phyloP scores from a whole-genome alignment of 1,284 basidiomycete species.

The Retiboletus flavoniger region DNA sequence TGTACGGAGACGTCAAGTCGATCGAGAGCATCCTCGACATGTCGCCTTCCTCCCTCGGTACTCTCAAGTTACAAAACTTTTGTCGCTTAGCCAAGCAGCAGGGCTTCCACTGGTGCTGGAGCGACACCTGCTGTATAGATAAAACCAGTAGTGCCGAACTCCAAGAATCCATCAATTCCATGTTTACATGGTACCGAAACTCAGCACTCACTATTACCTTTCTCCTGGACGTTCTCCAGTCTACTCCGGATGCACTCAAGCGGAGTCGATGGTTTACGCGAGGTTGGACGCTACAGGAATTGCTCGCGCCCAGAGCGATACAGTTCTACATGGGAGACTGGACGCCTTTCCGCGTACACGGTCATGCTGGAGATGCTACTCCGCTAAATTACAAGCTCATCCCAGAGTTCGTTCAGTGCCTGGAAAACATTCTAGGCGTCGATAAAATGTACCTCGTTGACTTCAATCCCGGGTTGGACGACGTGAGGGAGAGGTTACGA shows the following conservation, averaged over 20 bases:
- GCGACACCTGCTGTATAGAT: conserved; percentile 32
- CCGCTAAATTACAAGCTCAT: conserved; percentile 20
- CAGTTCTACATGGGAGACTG: conserved; percentile 28
- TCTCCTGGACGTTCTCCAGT: conserved; percentile 22
- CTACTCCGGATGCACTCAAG: conserved; percentile 16
- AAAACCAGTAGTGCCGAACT: conserved; percentile 29
- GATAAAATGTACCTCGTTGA: conserved; percentile 19
- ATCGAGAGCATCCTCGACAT: conserved; percentile 19
- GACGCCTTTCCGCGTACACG: conserved; percentile 17
- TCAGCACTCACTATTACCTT: conserved; percentile 27
- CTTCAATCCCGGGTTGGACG: conserved; percentile 23
- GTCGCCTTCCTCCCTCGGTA: conserved; percentile 15
- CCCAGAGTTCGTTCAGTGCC: conserved; percentile 18
- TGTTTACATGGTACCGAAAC: conserved; percentile 31
- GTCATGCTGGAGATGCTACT: background rate
- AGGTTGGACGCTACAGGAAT: conserved; percentile 29
- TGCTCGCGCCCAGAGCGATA: conserved; percentile 26
- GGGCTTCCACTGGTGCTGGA: conserved; percentile 29
- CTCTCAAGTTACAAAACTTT: conserved; percentile 24
- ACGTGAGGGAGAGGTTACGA: conserved; percentile 24
- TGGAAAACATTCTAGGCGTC: conserved; percentile 19
- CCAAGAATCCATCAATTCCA: conserved; percentile 30
- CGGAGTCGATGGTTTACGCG: conserved; percentile 25
- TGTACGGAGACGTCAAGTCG: conserved; percentile 20
- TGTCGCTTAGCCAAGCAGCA: conserved; percentile 20